Percentiles rank a stretch among this genome's conserved stretches.
These are phyloP conservation scores for Globisporangium echinulatum DNA, from an alignment of 352 stramenopile species.

Conservation along the genomic window DNA sequence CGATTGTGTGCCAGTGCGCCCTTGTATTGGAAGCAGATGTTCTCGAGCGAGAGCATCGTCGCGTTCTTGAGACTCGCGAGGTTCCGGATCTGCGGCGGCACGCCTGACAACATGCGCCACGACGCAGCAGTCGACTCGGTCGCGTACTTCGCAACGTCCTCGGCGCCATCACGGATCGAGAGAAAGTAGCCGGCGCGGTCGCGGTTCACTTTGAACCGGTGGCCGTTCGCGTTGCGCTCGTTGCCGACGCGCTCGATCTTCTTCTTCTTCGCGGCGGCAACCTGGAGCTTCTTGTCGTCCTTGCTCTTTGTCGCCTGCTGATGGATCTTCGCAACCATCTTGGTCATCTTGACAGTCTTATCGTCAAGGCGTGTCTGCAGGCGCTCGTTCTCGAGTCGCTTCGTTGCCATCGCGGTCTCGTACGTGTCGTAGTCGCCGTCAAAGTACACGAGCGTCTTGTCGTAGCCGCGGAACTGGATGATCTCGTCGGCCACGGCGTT, in stretches of 20 bases:
- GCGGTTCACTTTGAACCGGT: slow-evolving; percentile 49
- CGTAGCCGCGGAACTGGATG: slow-evolving; percentile 46
- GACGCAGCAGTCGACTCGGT: slow-evolving; percentile 20
- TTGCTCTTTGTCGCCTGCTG: slow-evolving; percentile 32
- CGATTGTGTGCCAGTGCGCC: neutral
- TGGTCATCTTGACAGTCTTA: slow-evolving; percentile 48
- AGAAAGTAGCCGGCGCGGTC: slow-evolving; percentile 41
- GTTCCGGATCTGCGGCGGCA: slow-evolving; percentile 50
- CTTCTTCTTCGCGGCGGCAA: slow-evolving; percentile 60
- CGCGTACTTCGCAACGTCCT: slow-evolving; percentile 40
- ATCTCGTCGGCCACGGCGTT: slow-evolving; percentile 83
- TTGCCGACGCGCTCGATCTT: slow-evolving; percentile 55
- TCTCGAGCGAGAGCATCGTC: slow-evolving; percentile 51
- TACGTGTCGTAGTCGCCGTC: slow-evolving; percentile 61
- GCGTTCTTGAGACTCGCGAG: slow-evolving; percentile 36
- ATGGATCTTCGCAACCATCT: slow-evolving; percentile 40
- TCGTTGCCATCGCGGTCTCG: slow-evolving; percentile 37
- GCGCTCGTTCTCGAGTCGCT: slow-evolving; percentile 39
- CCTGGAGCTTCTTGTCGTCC: slow-evolving; percentile 62
- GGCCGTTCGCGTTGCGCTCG: slow-evolving; percentile 47
- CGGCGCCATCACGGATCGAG: slow-evolving; percentile 22
- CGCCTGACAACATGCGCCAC: slow-evolving; percentile 37
- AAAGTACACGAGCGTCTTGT: slow-evolving; percentile 54
- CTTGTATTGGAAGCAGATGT: slow-evolving; percentile 42
- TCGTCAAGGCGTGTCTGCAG: slow-evolving; percentile 42